phyloP scores from a whole-genome alignment of 1,284 basidiomycete genomes.

The Pascua guehoae region DNA sequence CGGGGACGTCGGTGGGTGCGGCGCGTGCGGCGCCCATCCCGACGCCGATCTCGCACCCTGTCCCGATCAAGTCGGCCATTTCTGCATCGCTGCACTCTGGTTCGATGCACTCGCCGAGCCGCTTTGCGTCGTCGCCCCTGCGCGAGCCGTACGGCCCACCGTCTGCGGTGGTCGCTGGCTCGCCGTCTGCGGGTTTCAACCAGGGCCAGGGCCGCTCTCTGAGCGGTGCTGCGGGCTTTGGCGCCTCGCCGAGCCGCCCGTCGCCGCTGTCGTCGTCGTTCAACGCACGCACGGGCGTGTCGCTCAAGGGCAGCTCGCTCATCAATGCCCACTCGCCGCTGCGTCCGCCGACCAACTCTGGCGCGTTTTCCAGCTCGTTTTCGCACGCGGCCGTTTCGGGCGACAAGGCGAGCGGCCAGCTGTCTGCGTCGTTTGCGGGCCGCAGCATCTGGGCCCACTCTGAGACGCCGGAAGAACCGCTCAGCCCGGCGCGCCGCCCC shows the following conservation, averaged over 20 bases:
- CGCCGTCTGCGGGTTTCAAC: slow-evolving; percentile 41
- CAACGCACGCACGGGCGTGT: slow-evolving; percentile 32
- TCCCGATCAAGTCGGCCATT: slow-evolving; percentile 43
- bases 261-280: slow-evolving; percentile 41
- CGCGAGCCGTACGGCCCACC: slow-evolving; percentile 46
- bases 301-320: slow-evolving; percentile 32
- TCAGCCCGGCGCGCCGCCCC: slow-evolving; percentile 34
- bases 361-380: slow-evolving; percentile 38
- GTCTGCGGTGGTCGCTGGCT: slow-evolving; percentile 31
- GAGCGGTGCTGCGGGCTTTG: slow-evolving; percentile 28
- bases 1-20: not conserved
- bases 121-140: slow-evolving; percentile 37
- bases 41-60: slow-evolving; percentile 25
- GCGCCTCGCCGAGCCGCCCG: slow-evolving; percentile 39
- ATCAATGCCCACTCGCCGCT: slow-evolving; percentile 31
- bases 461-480: slow-evolving; percentile 35
- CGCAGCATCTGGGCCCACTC: slow-evolving; percentile 44
- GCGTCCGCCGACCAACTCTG: slow-evolving; percentile 33
- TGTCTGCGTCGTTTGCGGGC: slow-evolving; percentile 45
- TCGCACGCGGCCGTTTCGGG: slow-evolving; percentile 27
- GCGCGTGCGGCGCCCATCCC: slow-evolving; percentile 6
- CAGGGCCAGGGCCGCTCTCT: slow-evolving; percentile 16
- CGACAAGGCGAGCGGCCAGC: slow-evolving; percentile 22
- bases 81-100: slow-evolving; percentile 36
- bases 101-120: slow-evolving; percentile 14